Evolutionary conservation across 306 rosid genomes (phyloP).

Genomic region (Medicago ruthenica): DNA sequence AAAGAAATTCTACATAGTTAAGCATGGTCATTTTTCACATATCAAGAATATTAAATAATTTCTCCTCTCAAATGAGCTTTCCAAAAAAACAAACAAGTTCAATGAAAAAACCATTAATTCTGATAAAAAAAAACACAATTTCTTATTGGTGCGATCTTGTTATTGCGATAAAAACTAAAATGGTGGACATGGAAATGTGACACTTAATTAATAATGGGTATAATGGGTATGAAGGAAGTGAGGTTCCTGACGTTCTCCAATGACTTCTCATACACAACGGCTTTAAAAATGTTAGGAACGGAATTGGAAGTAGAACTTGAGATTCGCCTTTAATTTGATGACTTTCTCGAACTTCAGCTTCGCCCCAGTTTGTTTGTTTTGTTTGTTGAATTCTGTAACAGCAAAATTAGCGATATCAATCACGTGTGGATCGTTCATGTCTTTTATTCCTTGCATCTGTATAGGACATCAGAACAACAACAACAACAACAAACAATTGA

Average conservation of each 20-base stretch:
- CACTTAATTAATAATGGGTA: too few species aligned
- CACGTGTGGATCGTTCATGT: conserved; percentile 45
- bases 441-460: background rate
- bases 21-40: too few species aligned
- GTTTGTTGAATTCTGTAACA: conserved; percentile 45
- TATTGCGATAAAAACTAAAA: too few species aligned
- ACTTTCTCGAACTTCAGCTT: conserved; percentile 35
- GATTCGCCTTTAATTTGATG: conserved; percentile 46
- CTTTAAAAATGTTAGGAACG: background rate
- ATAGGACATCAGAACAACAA: background rate
- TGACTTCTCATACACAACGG: background rate
- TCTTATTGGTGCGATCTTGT: too few species aligned
- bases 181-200: too few species aligned
- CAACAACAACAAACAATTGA: background rate
- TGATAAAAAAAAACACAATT: too few species aligned
- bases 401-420: conserved; percentile 56
- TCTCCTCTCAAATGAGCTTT: too few species aligned
- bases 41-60: too few species aligned
- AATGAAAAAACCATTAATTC: too few species aligned
- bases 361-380: conserved; percentile 34
- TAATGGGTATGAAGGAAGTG: background rate
- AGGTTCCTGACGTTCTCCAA: background rate
- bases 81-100: too few species aligned
- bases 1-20: too few species aligned
- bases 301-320: conserved; percentile 40